A percentile compares a stretch with the other conserved stretches of the same genome.
Conservation (phyloP, 192 early-diverging fungal genomes). For the Coemansia sp. region DNA sequence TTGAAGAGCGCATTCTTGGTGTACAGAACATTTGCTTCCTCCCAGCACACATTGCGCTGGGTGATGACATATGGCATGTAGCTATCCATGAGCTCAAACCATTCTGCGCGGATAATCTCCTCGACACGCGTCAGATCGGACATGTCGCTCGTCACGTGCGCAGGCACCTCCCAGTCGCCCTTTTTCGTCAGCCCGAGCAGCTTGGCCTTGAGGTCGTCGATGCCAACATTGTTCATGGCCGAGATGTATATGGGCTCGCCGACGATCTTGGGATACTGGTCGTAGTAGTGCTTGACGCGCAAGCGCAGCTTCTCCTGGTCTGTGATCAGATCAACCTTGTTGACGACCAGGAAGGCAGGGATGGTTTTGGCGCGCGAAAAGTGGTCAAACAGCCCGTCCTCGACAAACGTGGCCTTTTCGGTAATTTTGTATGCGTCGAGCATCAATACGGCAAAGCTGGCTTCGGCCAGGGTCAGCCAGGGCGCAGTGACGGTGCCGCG, state of each 20-base stretch:
- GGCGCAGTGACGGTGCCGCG: constrained; percentile 43
- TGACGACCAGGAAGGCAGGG: constrained; percentile 39
- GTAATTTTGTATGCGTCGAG: constrained; percentile 45
- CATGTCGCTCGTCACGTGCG: constrained; percentile 29
- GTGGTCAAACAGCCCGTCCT: constrained; percentile 32
- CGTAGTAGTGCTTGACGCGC: constrained; percentile 16
- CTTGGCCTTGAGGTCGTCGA: constrained; percentile 27
- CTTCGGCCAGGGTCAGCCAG: constrained; percentile 45
- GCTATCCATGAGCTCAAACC: constrained; percentile 35
- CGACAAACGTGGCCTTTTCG: constrained; percentile 33
- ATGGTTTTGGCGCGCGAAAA: constrained; percentile 6
- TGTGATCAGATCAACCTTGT: constrained; percentile 42
- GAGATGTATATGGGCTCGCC: constrained; percentile 39
- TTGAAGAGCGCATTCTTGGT: constrained; percentile 8
- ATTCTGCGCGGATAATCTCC: constrained; percentile 50
- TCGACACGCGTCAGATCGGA: constrained; percentile 46
- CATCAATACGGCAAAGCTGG: constrained; percentile 24
- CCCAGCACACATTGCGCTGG: constrained; percentile 45
- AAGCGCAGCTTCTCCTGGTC: constrained; percentile 22
- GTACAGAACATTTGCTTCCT: constrained; percentile 11
- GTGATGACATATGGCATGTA: constrained; percentile 38
- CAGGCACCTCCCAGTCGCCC: constrained; percentile 40
- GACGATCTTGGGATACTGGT: constrained; percentile 18
- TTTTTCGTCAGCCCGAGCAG: constrained; percentile 23
- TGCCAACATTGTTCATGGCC: constrained; percentile 30